Conservation (phyloP, 306 rosid genomes). For the Betula pendula region DNA sequence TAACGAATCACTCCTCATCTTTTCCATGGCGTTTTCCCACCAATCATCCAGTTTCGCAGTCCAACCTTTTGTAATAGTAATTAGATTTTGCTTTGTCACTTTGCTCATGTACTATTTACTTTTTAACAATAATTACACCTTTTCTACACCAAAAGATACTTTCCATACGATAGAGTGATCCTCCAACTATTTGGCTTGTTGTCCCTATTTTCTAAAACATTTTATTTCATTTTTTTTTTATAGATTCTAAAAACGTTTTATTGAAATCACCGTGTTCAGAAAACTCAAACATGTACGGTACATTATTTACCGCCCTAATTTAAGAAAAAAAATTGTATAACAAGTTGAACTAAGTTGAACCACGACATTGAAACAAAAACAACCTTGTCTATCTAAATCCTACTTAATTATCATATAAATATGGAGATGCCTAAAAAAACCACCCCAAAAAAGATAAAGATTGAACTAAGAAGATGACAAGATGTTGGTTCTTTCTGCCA, state of each 20-base stretch:
- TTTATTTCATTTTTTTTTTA: too few relatives aligned
- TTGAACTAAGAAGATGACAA: neutral
- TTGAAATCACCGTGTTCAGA: neutral
- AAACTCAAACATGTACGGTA: neutral
- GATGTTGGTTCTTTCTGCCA: neutral
- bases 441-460: neutral
- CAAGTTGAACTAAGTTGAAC: neutral
- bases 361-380: too few relatives aligned
- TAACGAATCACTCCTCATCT: neutral
- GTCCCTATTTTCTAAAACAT: slow-evolving; percentile 12
- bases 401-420: neutral
- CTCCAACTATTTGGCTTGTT: slow-evolving; percentile 25
- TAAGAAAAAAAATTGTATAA: neutral
- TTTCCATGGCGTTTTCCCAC: neutral
- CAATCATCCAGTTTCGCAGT: neutral
- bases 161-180: slow-evolving; percentile 24
- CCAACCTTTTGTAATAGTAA: neutral
- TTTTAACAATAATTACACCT: slow-evolving; percentile 20
- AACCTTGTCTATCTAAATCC: neutral
- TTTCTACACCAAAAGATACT: slow-evolving; percentile 30
- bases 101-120: neutral
- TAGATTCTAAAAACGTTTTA: too few relatives aligned
- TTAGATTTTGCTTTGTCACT: neutral
- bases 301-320: too few relatives aligned
- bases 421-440: neutral